A percentile compares a stretch with the other conserved stretches of the same genome.
Conservation (phyloP, 805 yeast genomes). For the Zygosaccharomyces kombuchaensis region DNA sequence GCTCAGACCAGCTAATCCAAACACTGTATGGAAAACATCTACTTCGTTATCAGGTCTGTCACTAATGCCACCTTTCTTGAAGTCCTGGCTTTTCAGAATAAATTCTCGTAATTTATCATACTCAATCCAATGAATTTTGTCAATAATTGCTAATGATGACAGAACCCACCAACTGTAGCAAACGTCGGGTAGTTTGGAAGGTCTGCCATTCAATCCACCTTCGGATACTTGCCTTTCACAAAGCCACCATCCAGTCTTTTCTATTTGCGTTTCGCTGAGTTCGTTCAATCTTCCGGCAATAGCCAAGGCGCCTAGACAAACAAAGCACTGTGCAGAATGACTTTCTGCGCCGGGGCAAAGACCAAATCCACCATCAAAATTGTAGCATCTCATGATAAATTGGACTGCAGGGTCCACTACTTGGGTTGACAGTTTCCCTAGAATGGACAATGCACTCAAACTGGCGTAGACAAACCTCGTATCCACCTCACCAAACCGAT, state of each 20-base stretch:
- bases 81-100: conserved; percentile 75
- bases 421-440: conserved; percentile 57
- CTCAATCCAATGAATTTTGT: conserved; percentile 73
- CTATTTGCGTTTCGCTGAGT: conserved; percentile 36
- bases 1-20: conserved; percentile 85
- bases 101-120: conserved; percentile 55
- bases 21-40: conserved; percentile 89
- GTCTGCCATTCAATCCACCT: conserved; percentile 96
- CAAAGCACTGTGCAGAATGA: conserved; percentile 88
- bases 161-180: conserved; percentile 98
- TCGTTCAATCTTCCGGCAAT: conserved; percentile 56
- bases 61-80: conserved; percentile 78
- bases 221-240: conserved; percentile 78
- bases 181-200: conserved; percentile 94
- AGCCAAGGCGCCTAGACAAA: conserved; percentile 77
- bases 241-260: conserved; percentile 74
- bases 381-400: conserved; percentile 66
- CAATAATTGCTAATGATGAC: conserved; percentile 65
- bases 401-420: conserved; percentile 58
- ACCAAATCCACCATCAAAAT: conserved; percentile 96
- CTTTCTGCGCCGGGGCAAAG: conserved; percentile 91
- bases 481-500: conserved; percentile 86
- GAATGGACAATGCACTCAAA: conserved; percentile 62
- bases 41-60: conserved; percentile 89
- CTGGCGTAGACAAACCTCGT: conserved; percentile 87